Percentiles rank a stretch among this genome's conserved stretches.
Conservation (phyloP, 2,329 filamentous ascomycete genomes). For the Harringtonia aguacate region DNA sequence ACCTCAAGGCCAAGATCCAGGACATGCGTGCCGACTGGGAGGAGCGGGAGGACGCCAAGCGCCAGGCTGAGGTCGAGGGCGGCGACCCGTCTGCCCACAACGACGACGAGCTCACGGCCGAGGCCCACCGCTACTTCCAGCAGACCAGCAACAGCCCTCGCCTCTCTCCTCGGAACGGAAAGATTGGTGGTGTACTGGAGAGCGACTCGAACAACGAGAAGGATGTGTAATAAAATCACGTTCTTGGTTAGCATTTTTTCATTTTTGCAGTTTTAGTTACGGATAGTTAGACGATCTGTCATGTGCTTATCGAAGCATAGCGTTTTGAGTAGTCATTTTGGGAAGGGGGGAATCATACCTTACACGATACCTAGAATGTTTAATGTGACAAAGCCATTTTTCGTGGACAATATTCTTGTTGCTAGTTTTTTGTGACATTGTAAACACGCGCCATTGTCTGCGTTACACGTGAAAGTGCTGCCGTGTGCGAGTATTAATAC, state of each 20-base stretch:
- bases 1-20: conserved; percentile 74
- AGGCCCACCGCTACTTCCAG: conserved; percentile 46
- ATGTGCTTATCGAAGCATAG: too few relatives aligned
- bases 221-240: background rate
- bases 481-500: too few relatives aligned
- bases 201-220: conserved; percentile 4
- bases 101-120: conserved; percentile 39
- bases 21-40: conserved; percentile 65
- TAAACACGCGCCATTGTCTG: background rate
- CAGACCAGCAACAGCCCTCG: conserved; percentile 16
- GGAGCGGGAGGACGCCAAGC: conserved; percentile 32
- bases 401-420: background rate
- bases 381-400: too few relatives aligned
- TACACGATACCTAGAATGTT: too few relatives aligned
- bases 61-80: conserved; percentile 36
- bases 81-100: conserved; percentile 22
- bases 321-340: too few relatives aligned
- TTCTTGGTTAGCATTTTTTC: background rate
- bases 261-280: too few relatives aligned
- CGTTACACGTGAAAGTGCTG: background rate
- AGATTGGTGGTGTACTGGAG: conserved; percentile 5
- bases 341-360: too few relatives aligned
- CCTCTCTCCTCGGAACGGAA: conserved; percentile 3
- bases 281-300: too few relatives aligned
- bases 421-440: background rate